phyloP scores from a whole-genome alignment of 2,329 filamentous ascomycete genomes.

The Colletotrichum endophyticum region DNA sequence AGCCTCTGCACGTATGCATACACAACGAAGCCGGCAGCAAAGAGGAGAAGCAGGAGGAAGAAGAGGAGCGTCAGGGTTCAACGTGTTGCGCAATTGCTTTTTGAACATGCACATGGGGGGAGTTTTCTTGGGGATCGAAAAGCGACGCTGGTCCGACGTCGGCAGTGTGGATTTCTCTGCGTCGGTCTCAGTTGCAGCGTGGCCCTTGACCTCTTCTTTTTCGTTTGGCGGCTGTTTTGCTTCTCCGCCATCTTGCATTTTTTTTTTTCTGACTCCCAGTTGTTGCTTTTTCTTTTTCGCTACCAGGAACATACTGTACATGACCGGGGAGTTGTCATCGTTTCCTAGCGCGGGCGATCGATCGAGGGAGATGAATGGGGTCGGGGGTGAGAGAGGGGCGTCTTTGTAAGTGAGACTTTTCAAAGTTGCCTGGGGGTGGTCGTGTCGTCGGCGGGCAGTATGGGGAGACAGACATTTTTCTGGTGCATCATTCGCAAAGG shows the following conservation, averaged over 20 bases:
- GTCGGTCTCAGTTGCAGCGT: neutral
- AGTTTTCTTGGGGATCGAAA: neutral
- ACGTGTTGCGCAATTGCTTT: neutral
- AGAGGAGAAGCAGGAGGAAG: neutral
- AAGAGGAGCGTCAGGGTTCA: neutral
- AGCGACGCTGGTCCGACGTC: constrained; percentile 1
- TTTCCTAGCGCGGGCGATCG: constrained; percentile 6
- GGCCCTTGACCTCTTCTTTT: neutral
- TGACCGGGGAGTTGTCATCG: constrained; percentile 4
- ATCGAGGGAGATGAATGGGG: constrained; percentile 5
- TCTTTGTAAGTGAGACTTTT: neutral
- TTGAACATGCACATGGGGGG: neutral
- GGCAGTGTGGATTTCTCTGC: neutral
- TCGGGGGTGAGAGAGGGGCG: neutral
- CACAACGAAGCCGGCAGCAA: neutral
- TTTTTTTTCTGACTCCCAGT: neutral
- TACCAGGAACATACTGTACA: neutral
- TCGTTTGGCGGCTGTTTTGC: neutral
- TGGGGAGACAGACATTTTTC: neutral
- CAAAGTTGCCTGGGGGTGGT: neutral
- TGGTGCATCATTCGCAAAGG: neutral
- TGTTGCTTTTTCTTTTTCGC: neutral
- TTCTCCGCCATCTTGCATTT: neutral
- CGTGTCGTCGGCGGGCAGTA: neutral
- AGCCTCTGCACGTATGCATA: neutral